Base-by-base conservation (phyloP, 345 rosid genomes). In the Erodium maritimum region DNA sequence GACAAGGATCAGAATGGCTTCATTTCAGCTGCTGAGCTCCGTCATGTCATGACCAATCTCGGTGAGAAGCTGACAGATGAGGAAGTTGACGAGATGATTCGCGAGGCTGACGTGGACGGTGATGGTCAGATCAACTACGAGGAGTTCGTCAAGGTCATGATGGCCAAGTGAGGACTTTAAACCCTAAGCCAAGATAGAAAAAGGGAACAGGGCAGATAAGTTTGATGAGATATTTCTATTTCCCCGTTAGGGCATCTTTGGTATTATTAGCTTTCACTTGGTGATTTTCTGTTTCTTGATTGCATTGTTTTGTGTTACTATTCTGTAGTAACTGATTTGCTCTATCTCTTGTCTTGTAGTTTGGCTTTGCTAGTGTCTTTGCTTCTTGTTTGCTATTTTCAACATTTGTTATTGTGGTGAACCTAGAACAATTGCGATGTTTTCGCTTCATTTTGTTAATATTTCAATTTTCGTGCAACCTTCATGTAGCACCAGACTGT, bases 1-100 rank as follows among this genome's bases (percentile, higher is more conserved):
- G 80, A 76, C 52, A 76, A 76, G 74, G 80, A 76, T 66, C 80
- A 76, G 74, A 76, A 76, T 29, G 80, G 80, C 46, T 76, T 76
- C 67, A 76, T 76, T 61, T 76, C 80, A 55, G 80, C 80, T 2
- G 80, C 77, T 22, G 80, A 76, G 72, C 74, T 76, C 23, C 80
- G 80, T 45, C 80, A 76, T 55, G 80, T 72, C 54, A 76, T 75
- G 80, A 75, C 80, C 57, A 76, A 76, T 60, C 80, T 76, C 2
- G 80, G 80, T 3, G 80, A 76, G 77, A 72, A 76, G 69, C 74
- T 76, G 65, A 76, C 80, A 0, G 80, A 76, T 60, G 80, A 76
- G 67, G 80, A 76, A 59, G 80, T 76, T 10, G 77, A 76, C 24
- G 80, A 76, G 71, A 76, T 76, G 80, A 76, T 76, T 64, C 80